These are phyloP conservation scores for Bidens hawaiensis DNA, from an alignment of 140 eudicot genomes.

Conservation along the genomic window DNA sequence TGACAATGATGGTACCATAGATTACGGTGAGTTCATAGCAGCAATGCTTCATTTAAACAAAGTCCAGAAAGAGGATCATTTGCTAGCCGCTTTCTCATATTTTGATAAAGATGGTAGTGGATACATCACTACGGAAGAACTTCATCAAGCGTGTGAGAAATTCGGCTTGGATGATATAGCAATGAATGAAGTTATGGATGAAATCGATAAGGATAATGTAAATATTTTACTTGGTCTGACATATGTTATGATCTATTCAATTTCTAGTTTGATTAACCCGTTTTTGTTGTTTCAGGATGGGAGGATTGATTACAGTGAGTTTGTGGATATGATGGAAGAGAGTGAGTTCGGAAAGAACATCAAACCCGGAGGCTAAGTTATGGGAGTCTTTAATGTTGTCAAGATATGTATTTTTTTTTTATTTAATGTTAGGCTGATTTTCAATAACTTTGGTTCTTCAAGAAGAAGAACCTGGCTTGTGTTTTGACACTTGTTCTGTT, in stretches of 20 bases:
- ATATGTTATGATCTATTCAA: not conserved
- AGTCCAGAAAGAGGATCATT: slow-evolving; percentile 39
- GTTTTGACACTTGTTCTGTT: not conserved
- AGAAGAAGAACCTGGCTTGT: not conserved
- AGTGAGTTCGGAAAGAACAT: slow-evolving; percentile 34
- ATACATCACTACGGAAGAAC: slow-evolving; percentile 42
- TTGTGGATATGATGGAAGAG: slow-evolving; percentile 63
- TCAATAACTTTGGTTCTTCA: not conserved
- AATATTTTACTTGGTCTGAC: not conserved
- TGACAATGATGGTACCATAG: slow-evolving; percentile 43
- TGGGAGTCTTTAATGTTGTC: not conserved
- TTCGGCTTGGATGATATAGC: slow-evolving; percentile 37
- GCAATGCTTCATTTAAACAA: slow-evolving; percentile 44
- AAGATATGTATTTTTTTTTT: not conserved
- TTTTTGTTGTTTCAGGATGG: slow-evolving; percentile 41
- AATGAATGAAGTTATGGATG: slow-evolving; percentile 35
- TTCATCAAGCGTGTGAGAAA: slow-evolving; percentile 37
- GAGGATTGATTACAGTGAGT: slow-evolving; percentile 51
- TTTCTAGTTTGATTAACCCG: not conserved
- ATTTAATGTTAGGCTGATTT: too few species aligned
- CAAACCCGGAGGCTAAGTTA: slow-evolving; percentile 11
- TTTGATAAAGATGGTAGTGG: slow-evolving; percentile 59
- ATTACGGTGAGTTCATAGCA: slow-evolving; percentile 46
- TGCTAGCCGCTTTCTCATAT: slow-evolving; percentile 41
- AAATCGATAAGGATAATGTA: slow-evolving; percentile 46